phyloP scores from a whole-genome alignment of 2,329 filamentous ascomycete species.

The Furcasterigmium sp. region DNA sequence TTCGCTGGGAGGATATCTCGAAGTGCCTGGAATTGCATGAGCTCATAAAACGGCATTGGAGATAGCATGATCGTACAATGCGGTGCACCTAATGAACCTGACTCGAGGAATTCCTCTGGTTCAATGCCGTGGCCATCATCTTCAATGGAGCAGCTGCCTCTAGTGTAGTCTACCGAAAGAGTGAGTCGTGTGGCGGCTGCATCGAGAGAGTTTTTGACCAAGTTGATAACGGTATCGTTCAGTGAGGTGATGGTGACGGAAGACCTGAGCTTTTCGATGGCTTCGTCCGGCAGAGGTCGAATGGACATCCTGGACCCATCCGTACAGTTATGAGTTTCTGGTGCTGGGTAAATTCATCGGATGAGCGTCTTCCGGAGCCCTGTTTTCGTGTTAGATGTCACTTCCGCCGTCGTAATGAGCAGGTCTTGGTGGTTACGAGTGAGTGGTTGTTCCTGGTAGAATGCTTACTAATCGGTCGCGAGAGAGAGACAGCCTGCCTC shows the following conservation, averaged over 20 bases:
- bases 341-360: neutral
- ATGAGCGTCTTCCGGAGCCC: too few species aligned
- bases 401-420: too few species aligned
- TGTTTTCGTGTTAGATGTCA: too few species aligned
- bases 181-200: conserved; percentile 64
- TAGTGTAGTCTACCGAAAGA: conserved; percentile 66
- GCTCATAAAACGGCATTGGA: conserved; percentile 7
- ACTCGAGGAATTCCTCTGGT: conserved; percentile 63
- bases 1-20: conserved; percentile 52
- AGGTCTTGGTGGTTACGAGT: too few species aligned
- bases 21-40: conserved; percentile 58
- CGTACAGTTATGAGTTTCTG: neutral
- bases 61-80: conserved; percentile 52
- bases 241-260: conserved; percentile 75
- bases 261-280: conserved; percentile 75
- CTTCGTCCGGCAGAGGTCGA: conserved; percentile 62
- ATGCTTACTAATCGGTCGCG: neutral
- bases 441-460: too few species aligned
- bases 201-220: conserved; percentile 83
- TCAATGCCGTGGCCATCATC: conserved; percentile 80
- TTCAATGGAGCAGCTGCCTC: conserved; percentile 73
- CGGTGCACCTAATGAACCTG: conserved; percentile 66
- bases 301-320: conserved; percentile 50
- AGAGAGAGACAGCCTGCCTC: too few species aligned
- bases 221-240: conserved; percentile 62